Percentiles rank a stretch among this genome's conserved stretches.
phyloP scores from a whole-genome alignment of 2,329 filamentous ascomycete species.

The Alternaria novae-zelandiae region DNA sequence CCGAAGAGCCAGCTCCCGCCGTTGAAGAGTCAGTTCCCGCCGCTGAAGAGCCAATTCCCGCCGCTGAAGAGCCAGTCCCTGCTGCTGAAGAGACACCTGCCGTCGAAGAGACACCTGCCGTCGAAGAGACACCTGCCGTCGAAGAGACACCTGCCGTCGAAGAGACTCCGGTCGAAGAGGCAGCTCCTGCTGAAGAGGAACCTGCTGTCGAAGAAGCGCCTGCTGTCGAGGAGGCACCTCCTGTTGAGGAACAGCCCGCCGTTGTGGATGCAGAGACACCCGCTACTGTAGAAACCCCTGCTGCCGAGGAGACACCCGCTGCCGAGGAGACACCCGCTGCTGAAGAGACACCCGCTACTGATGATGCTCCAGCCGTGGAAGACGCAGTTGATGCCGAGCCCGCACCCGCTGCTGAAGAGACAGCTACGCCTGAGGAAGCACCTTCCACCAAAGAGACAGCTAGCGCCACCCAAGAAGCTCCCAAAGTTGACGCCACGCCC shows the following conservation, averaged over 20 bases:
- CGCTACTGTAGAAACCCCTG: not conserved
- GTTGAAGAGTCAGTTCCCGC: too few relatives aligned
- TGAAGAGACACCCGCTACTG: not conserved
- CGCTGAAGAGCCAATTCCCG: too few relatives aligned
- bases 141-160: constrained; percentile 1
- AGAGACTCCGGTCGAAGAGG: not conserved
- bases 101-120: not conserved
- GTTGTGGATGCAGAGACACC: not conserved
- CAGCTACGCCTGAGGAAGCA: not conserved
- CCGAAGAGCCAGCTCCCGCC: not conserved
- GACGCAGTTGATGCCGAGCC: not conserved
- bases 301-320: not conserved
- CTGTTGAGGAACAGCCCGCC: not conserved
- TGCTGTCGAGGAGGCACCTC: not conserved
- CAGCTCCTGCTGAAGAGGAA: not conserved
- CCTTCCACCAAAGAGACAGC: not conserved
- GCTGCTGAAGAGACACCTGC: not conserved
- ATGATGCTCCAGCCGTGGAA: not conserved
- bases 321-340: not conserved
- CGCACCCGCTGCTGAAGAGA: not conserved
- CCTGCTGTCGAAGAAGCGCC: not conserved
- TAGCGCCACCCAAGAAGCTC: not conserved
- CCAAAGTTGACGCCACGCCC: not conserved
- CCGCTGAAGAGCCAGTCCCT: not conserved
- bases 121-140: not conserved